Conservation (phyloP, 495 filamentous ascomycete genomes). For the Cryomyces minteri region DNA sequence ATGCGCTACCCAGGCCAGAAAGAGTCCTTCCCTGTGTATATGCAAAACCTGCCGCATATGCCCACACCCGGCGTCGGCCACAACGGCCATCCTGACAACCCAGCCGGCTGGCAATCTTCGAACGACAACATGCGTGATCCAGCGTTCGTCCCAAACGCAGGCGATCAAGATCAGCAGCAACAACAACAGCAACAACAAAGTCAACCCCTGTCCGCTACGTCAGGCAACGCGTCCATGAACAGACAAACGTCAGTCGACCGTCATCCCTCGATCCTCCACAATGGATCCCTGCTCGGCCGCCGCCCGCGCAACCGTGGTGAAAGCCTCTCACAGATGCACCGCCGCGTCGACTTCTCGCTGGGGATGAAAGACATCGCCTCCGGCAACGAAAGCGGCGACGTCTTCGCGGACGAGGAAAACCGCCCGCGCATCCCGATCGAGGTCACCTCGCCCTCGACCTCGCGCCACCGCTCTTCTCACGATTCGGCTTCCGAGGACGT, state of each 20-base stretch:
- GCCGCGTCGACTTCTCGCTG: conserved; percentile 59
- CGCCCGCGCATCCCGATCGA: conserved; percentile 6
- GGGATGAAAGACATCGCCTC: conserved; percentile 43
- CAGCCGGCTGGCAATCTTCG: conserved; percentile 10
- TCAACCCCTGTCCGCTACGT: background rate
- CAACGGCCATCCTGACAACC: conserved; percentile 18
- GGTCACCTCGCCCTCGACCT: conserved; percentile 12
- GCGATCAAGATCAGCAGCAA: background rate
- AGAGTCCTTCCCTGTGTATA: conserved; percentile 38
- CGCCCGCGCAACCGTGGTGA: conserved; percentile 34
- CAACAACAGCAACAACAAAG: background rate
- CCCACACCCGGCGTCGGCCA: conserved; percentile 21
- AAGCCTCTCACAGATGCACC: conserved; percentile 32
- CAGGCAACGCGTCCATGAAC: background rate
- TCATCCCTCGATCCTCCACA: conserved; percentile 36
- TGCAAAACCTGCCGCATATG: conserved; percentile 27
- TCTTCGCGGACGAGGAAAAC: conserved; percentile 35
- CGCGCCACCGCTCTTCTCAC: conserved; percentile 11
- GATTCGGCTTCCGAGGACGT: conserved; percentile 1
- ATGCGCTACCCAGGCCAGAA: conserved; percentile 53
- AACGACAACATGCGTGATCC: conserved; percentile 8
- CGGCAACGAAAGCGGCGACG: conserved; percentile 46
- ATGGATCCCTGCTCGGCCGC: conserved; percentile 25
- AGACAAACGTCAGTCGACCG: background rate
- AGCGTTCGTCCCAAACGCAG: conserved; percentile 13